Evolutionary conservation across 768 basidiomycete genomes (phyloP), one percentile per base, ranked within the genome.

Genomic region (Termitomyces bulborhizus): DNA sequence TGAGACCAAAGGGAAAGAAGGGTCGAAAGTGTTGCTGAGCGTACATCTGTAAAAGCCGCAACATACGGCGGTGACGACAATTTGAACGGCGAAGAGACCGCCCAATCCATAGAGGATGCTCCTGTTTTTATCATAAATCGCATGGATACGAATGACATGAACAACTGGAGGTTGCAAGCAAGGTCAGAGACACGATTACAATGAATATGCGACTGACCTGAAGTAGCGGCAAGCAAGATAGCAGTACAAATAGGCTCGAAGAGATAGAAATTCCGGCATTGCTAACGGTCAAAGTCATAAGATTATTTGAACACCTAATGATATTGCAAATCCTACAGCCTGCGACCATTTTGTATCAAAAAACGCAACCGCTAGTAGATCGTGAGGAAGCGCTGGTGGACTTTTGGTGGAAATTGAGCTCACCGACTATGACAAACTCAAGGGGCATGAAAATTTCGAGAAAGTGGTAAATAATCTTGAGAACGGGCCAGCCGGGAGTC

Each of bases 191-290:
- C 8, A 45, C 6, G 16, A 4, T 45, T 27, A 43, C 48, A 13
- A 46, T 56, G 44, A 11, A 27, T 26, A 37, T 16, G 37, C 13
- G 44, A 58, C 74, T 16, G 52, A 83, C 82, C 71, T 15, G 88
- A 85, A 52, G 85, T 79, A 6, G 81, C 78, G n/a, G 84, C 86
- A 52, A 93, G 79, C 41, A 93, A 78, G 63, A 92, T 71, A 3
- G 89, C 90, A 15, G 90, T 92, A 66, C 83, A 83, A 63, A 93
- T 91, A 58, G 90, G 90, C 62, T 93, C 90, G 60, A 92, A 93
- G 26, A 92, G 83, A 71, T 79, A 93, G 71, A 92, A 90, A 13
- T 78, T 75, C 46, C 75, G 67, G 67, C 90, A 93, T 27, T 73
- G 68, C 82, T 88, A 60, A 29, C 29, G 29, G 40, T 27, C 34